phyloP scores from a whole-genome alignment of 2,329 filamentous ascomycete species.

The Huntiella abstrusa region DNA sequence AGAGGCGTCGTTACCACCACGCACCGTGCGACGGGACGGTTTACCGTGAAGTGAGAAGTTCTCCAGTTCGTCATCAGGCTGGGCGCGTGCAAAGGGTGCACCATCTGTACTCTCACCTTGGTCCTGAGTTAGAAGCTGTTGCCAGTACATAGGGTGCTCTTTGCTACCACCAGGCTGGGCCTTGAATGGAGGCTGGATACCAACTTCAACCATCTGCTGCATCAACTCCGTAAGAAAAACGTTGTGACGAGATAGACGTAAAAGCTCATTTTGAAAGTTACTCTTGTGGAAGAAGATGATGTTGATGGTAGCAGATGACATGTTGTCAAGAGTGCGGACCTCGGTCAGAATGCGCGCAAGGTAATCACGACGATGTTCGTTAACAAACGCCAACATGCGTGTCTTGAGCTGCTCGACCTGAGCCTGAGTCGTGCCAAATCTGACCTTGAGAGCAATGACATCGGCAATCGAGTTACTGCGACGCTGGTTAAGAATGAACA shows the following conservation, averaged over 20 bases:
- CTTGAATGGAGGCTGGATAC: slow-evolving; percentile 58
- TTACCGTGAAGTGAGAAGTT: slow-evolving; percentile 5
- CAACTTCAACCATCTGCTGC: slow-evolving; percentile 63
- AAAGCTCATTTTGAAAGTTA: slow-evolving; percentile 86
- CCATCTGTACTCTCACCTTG: background rate
- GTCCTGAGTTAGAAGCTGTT: slow-evolving; percentile 14
- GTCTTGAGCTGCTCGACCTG: slow-evolving; percentile 69
- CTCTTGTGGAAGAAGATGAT: slow-evolving; percentile 96
- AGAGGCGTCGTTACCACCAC: background rate
- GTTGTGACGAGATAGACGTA: slow-evolving; percentile 79
- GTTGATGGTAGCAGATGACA: slow-evolving; percentile 73
- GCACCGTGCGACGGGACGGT: slow-evolving; percentile 1
- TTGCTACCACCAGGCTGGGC: slow-evolving; percentile 47
- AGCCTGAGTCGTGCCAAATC: slow-evolving; percentile 68
- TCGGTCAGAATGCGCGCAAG: slow-evolving; percentile 75
- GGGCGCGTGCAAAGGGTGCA: background rate
- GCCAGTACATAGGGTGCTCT: slow-evolving; percentile 44
- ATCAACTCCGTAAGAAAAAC: slow-evolving; percentile 88
- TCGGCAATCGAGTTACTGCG: slow-evolving; percentile 78
- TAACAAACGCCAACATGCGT: slow-evolving; percentile 66
- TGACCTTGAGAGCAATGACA: slow-evolving; percentile 64
- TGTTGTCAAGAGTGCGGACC: slow-evolving; percentile 59
- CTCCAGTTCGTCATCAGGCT: slow-evolving; percentile 3
- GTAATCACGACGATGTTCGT: slow-evolving; percentile 74
- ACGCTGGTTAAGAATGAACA: slow-evolving; percentile 90